These are phyloP conservation scores for Bretschneidera sinensis DNA, from an alignment of 345 rosid species.

Conservation along the genomic window DNA sequence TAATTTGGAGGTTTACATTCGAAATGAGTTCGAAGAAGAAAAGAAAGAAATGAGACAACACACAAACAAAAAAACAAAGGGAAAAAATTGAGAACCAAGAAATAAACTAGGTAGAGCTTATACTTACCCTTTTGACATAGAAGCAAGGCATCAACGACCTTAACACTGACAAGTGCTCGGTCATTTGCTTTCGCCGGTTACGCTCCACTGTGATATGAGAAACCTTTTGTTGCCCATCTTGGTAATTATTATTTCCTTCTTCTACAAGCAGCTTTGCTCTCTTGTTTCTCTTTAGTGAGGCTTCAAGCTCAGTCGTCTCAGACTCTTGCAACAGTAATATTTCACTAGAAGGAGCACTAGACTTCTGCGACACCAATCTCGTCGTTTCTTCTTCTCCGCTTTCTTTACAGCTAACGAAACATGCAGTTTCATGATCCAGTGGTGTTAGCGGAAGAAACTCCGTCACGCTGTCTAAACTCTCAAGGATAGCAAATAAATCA, in stretches of 20 bases:
- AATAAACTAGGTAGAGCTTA: neutral
- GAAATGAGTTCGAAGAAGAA: too few relatives aligned
- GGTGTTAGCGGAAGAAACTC: conserved; percentile 50
- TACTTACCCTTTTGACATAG: conserved; percentile 87
- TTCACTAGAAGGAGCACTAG: conserved; percentile 27
- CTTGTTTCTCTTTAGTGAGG: conserved; percentile 40
- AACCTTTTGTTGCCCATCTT: conserved; percentile 61
- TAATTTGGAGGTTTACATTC: too few relatives aligned
- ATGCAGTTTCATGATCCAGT: conserved; percentile 22
- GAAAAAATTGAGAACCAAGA: neutral
- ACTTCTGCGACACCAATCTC: conserved; percentile 29
- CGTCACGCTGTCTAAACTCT: conserved; percentile 54
- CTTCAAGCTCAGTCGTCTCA: conserved; percentile 39
- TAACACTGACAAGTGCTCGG: conserved; percentile 73
- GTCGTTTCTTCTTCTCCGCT: conserved; percentile 7
- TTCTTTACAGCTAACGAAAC: conserved; percentile 9
- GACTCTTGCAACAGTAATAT: conserved; percentile 34
- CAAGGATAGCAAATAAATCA: conserved; percentile 73
- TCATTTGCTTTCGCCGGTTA: conserved; percentile 98
- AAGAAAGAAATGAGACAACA: too few relatives aligned
- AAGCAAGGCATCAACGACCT: conserved; percentile 96
- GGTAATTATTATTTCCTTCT: conserved; percentile 29
- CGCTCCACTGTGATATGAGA: conserved; percentile 95
- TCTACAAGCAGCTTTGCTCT: conserved; percentile 28
- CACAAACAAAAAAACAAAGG: neutral